A percentile compares a stretch with the other conserved stretches of the same genome.
Evolutionary conservation across 1,284 basidiomycete genomes (phyloP).

Genomic region (Fomitopsis palustris): DNA sequence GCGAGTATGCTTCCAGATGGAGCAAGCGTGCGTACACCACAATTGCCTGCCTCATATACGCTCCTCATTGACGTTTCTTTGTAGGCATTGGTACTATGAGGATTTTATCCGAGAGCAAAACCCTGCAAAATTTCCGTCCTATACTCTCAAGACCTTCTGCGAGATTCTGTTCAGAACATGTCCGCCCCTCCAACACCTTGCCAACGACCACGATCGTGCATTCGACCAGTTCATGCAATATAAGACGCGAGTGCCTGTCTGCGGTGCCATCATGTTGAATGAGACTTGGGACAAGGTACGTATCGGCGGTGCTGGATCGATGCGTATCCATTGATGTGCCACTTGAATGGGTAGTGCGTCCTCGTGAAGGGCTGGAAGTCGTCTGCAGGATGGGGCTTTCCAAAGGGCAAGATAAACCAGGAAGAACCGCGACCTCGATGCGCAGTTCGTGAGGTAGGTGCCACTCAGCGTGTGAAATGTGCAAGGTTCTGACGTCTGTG

Average conservation of each 20-base stretch:
- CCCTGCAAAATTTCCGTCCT: slow-evolving; percentile 75
- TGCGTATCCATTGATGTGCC: background rate
- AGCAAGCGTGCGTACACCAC: slow-evolving; percentile 81
- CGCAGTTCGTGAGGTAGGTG: slow-evolving; percentile 83
- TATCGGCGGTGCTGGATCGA: background rate
- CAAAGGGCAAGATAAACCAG: slow-evolving; percentile 98
- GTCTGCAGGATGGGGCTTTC: slow-evolving; percentile 96
- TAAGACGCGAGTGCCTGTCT: slow-evolving; percentile 98
- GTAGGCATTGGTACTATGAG: slow-evolving; percentile 99
- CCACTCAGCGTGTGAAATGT: background rate
- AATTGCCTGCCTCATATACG: slow-evolving; percentile 13
- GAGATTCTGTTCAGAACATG: slow-evolving; percentile 85
- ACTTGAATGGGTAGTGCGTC: slow-evolving; percentile 61
- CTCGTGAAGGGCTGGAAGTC: slow-evolving; percentile 98
- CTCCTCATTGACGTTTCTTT: slow-evolving; percentile 1
- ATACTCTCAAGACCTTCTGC: slow-evolving; percentile 93
- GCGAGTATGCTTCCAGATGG: slow-evolving; percentile 97
- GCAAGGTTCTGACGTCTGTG: slow-evolving; percentile 5
- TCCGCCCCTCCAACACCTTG: slow-evolving; percentile 77
- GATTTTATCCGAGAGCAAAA: slow-evolving; percentile 95
- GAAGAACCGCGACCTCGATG: slow-evolving; percentile 81
- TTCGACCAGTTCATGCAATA: slow-evolving; percentile 90
- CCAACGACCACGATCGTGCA: slow-evolving; percentile 74
- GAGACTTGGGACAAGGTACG: slow-evolving; percentile 88
- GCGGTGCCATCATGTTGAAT: slow-evolving; percentile 95